Evolutionary conservation across 352 stramenopile genomes (phyloP).

Genomic region (Aphanomyces cochlioides): DNA sequence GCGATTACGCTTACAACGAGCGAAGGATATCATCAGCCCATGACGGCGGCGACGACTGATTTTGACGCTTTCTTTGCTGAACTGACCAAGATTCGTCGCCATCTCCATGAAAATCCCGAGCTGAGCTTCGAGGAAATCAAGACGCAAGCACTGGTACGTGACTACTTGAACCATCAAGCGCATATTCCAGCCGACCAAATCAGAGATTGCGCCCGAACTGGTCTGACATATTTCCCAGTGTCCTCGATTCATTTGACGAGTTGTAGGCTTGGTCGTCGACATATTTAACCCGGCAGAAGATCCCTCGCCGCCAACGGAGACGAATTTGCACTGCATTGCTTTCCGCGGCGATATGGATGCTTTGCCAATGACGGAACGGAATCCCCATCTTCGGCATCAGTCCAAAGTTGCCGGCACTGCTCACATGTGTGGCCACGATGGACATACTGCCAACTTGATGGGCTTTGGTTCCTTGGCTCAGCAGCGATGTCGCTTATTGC

Average conservation of each 20-base stretch:
- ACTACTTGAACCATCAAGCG: slow-evolving; percentile 79
- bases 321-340: slow-evolving; percentile 59
- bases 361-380: slow-evolving; percentile 87
- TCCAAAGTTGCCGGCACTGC: slow-evolving; percentile 42
- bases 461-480: slow-evolving; percentile 81
- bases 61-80: slow-evolving; percentile 3
- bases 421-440: slow-evolving; percentile 96
- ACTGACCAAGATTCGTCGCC: slow-evolving; percentile 47
- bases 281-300: neutral
- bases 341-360: slow-evolving; percentile 96
- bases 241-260: neutral
- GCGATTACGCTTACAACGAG: too few relatives aligned
- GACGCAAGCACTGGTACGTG: slow-evolving; percentile 82
- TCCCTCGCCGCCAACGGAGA: slow-evolving; percentile 31
- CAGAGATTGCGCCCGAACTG: slow-evolving; percentile 76
- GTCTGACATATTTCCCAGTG: slow-evolving; percentile 26
- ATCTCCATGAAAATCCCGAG: slow-evolving; percentile 88
- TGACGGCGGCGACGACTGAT: neutral
- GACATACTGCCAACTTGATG: slow-evolving; percentile 92
- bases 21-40: too few relatives aligned
- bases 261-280: neutral
- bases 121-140: slow-evolving; percentile 87
- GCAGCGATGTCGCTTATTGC: slow-evolving; percentile 61
- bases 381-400: slow-evolving; percentile 71
- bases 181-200: slow-evolving; percentile 71